Percentiles rank a stretch among this genome's conserved stretches.
Conservation (phyloP, 306 rosid genomes). For the Aeschynomene evenia region DNA sequence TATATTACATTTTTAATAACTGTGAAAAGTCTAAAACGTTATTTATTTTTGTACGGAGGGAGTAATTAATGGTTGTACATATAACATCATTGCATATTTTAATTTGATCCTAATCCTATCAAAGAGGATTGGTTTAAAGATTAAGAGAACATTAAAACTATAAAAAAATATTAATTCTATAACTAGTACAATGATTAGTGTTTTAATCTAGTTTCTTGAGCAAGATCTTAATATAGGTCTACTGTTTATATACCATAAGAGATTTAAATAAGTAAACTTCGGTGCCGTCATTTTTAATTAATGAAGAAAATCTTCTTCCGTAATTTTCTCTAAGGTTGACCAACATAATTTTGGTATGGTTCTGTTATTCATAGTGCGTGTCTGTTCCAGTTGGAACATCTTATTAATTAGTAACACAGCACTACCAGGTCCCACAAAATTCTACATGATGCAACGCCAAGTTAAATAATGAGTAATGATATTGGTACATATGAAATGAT, state of each 20-base stretch:
- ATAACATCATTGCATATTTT: too few relatives aligned
- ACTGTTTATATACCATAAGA: neutral
- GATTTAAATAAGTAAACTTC: neutral
- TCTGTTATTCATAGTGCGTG: neutral
- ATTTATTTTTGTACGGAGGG: too few relatives aligned
- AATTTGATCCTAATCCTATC: too few relatives aligned
- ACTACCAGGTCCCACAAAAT: neutral
- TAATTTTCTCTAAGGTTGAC: neutral
- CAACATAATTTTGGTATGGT: neutral
- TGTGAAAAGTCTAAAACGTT: too few relatives aligned
- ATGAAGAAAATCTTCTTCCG: neutral
- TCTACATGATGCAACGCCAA: neutral
- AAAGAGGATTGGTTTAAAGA: too few relatives aligned
- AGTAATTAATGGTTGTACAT: too few relatives aligned
- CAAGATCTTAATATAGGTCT: neutral
- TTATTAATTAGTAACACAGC: neutral
- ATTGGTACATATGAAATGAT: too few relatives aligned
- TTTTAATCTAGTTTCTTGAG: neutral
- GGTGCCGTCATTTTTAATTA: neutral
- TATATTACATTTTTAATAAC: too few relatives aligned
- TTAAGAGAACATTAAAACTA: too few relatives aligned
- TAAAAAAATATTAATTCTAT: too few relatives aligned
- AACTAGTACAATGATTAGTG: too few relatives aligned
- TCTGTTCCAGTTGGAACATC: neutral
- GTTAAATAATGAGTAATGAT: too few relatives aligned